phyloP scores from a whole-genome alignment of 441 rosid species.

The Jatropha podagrica region DNA sequence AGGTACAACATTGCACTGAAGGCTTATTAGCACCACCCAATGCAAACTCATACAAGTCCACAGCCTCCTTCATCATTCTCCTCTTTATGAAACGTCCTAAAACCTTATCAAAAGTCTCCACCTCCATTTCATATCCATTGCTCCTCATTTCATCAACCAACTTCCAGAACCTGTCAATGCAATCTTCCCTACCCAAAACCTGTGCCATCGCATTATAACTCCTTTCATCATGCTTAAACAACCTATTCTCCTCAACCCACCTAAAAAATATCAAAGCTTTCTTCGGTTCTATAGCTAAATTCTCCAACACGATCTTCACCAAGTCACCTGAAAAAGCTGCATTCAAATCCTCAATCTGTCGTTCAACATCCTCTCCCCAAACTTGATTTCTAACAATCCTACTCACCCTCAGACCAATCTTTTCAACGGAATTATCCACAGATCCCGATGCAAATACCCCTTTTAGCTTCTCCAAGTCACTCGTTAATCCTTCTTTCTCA shows the following conservation, averaged over 20 bases:
- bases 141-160: conserved; percentile 62
- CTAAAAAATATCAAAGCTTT: conserved; percentile 77
- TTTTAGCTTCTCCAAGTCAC: conserved; percentile 54
- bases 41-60: conserved; percentile 68
- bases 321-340: conserved; percentile 47
- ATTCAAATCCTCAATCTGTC: conserved; percentile 43
- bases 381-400: conserved; percentile 60
- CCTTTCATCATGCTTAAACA: conserved; percentile 50
- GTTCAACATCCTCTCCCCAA: conserved; percentile 71
- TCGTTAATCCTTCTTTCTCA: conserved; percentile 57
- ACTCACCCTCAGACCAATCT: conserved; percentile 45
- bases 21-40: conserved; percentile 66
- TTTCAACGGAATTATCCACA: conserved; percentile 46
- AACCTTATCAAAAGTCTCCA: conserved; percentile 56
- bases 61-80: conserved; percentile 71
- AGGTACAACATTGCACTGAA: conserved; percentile 39
- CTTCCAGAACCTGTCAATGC: conserved; percentile 75
- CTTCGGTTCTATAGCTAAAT: conserved; percentile 56
- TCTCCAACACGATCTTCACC: conserved; percentile 62
- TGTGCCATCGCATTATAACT: conserved; percentile 76
- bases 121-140: conserved; percentile 61
- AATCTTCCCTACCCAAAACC: conserved; percentile 75
- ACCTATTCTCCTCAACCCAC: conserved; percentile 71
- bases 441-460: conserved; percentile 55
- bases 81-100: conserved; percentile 53